Evolutionary conservation across 2,329 filamentous ascomycete genomes (phyloP), one percentile per base, ranked within the genome.

Genomic region (Pseudogymnoascus sp.): DNA sequence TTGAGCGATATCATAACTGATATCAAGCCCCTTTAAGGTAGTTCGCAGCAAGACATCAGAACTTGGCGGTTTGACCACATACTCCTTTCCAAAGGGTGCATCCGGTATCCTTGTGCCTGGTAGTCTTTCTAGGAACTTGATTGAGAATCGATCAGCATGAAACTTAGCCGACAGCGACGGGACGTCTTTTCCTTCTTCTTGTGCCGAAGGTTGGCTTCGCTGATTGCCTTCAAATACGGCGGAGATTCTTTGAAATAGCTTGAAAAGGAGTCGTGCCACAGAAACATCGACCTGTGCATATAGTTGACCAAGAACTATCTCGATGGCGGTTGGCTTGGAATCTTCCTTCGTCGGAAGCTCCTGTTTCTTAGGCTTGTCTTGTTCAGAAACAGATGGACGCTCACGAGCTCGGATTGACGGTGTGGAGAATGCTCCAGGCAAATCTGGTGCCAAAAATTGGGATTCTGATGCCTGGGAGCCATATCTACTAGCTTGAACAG

Each of bases 361-460:
- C 31, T 60, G 59, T 31, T 64, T 40, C 59, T 46, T 12, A 65
- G 65, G 38, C 43, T 62, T 56, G 28, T 62, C 41, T 50, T 65
- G 26, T 28, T 66, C 33, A 43, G 56, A 61, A 26, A 68, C 65
- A 11, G 72, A 64, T 41, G 60, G 40, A 40, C 41, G 60, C 41
- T 56, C 37, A 19, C 31, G 61, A 16, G 68, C 40, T 24, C 61
- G 46, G 50, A 56, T 56, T 14, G 50, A 56, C 43, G 77, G 74
- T 16, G 83, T 74, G 0, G 85, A 88, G 70, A 88, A 88, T 2
- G 85, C 80, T 0, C 85, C 86, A 1, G 85, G 85, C 2, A 87
- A 71, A 68, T 85, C 78, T 0, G 80, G 79, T n/a, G 78, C 77
- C 10, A 77, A 66, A 31, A 74, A 77, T 22, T 67, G 65, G 10